These are phyloP conservation scores for Colletotrichum navitas DNA, from an alignment of 2,329 filamentous ascomycete genomes.

Conservation along the genomic window DNA sequence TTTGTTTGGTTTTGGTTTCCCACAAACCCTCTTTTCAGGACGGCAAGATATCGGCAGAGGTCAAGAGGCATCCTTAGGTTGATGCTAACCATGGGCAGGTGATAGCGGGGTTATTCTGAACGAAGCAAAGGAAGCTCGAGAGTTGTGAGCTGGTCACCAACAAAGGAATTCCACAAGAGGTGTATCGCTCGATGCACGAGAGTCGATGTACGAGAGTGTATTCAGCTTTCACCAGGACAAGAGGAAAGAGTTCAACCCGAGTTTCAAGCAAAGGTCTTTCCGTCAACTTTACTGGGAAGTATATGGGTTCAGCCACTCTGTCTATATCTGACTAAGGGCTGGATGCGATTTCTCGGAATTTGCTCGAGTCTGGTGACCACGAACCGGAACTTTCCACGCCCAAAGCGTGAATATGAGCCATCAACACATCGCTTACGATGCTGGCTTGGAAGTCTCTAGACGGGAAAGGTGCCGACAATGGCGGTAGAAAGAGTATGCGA, in stretches of 20 bases:
- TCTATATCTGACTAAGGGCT: neutral
- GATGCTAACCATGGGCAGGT: no score
- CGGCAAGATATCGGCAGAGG: neutral
- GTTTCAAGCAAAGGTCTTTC: neutral
- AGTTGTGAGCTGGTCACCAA: no score
- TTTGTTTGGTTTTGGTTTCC: no score
- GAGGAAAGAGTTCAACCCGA: neutral
- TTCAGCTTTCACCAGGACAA: neutral
- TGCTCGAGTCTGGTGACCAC: neutral
- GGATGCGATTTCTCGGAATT: no score
- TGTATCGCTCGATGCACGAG: neutral
- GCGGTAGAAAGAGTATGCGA: neutral
- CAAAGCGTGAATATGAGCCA: neutral
- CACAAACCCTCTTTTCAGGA: neutral
- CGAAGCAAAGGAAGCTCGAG: no score
- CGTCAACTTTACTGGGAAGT: neutral
- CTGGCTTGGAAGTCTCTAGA: neutral
- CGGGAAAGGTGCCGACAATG: neutral
- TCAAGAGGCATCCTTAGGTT: neutral
- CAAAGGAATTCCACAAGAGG: no score
- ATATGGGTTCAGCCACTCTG: neutral
- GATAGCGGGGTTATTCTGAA: no score
- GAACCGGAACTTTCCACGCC: neutral
- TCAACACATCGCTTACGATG: neutral
- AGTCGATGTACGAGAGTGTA: neutral